Evolutionary conservation across 164 flowering plant species (phyloP), one percentile per base, ranked within the genome.

Genomic region (Tinospora cordifolia): DNA sequence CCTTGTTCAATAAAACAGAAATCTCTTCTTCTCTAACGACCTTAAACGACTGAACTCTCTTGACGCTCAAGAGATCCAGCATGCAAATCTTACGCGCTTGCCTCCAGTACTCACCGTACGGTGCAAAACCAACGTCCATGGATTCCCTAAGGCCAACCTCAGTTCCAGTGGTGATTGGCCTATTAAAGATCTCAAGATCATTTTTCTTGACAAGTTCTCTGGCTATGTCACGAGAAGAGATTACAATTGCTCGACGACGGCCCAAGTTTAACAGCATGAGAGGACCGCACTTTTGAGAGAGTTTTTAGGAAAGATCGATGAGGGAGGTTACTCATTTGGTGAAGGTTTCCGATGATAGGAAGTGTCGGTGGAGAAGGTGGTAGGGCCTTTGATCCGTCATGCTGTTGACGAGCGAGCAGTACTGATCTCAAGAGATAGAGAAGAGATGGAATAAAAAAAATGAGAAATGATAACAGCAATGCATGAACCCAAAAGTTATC

Each of bases 61-160:
- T 69, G 36, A 59, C 39, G 24, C 65, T 59, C 11, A 69, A 36
- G 21, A 69, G 64, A 30, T 69, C 71, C 7, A 69, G 6, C 12
- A 69, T 54, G 5, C 65, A 59, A 14, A 69, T 39, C 64, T 69
- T 69, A 2, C 71, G n/a, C 26, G 60, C 10, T 25, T 69, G 65
- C 38, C 71, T 69, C 71, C 71, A 69, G 36, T 69, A 69, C 51
- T 67, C 71, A 22, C 63, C 49, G 40, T 69, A 69, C 4, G 71
- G 71, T 3, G 71, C 24, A 39, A 58, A 68, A 17, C 17, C 62
- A 6, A 68, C 11, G 22, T 69, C 64, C 7, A 17, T 27, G 34
- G 11, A 25, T 12, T 14, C 60, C 27, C 60, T 67, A 26, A 63
- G 36, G n/a, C 60, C 44, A 7, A 26, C 15, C 21, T 21, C 41